These are phyloP conservation scores for Salix brachista DNA, from an alignment of 345 rosid genomes.

Conservation along the genomic window DNA sequence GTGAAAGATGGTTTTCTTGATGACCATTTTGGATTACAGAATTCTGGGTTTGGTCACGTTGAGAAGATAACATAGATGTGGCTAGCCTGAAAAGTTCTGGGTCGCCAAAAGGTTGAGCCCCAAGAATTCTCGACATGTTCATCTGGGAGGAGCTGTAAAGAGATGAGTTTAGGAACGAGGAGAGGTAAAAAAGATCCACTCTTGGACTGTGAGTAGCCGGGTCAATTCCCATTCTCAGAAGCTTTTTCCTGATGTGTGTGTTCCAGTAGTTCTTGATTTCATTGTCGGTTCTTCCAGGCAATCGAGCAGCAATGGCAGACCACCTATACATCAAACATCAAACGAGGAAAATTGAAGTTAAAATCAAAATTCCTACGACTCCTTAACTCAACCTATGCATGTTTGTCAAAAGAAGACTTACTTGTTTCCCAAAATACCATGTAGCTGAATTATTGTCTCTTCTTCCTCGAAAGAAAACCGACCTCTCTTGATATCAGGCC, in stretches of 20 bases:
- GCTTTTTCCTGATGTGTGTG: slow-evolving; percentile 26
- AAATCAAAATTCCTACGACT: neutral
- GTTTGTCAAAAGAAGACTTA: neutral
- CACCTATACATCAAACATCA: slow-evolving; percentile 2
- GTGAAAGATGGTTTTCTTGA: slow-evolving; percentile 33
- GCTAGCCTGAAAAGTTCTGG: slow-evolving; percentile 44
- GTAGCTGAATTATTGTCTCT: slow-evolving; percentile 27
- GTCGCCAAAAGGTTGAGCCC: slow-evolving; percentile 8
- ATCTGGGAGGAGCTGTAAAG: slow-evolving; percentile 11
- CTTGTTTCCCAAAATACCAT: slow-evolving; percentile 26
- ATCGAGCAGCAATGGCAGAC: slow-evolving; percentile 29
- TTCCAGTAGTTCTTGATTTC: slow-evolving; percentile 33
- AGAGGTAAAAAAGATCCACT: slow-evolving; percentile 23
- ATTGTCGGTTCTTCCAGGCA: slow-evolving; percentile 27
- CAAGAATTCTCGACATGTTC: slow-evolving; percentile 13
- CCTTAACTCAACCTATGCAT: neutral
- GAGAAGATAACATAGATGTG: slow-evolving; percentile 35
- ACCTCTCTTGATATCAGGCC: slow-evolving; percentile 32
- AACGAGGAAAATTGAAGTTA: neutral
- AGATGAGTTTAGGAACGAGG: slow-evolving; percentile 16
- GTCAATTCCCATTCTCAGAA: slow-evolving; percentile 26
- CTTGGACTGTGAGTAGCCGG: slow-evolving; percentile 28
- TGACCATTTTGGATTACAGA: slow-evolving; percentile 20
- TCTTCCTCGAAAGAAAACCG: slow-evolving; percentile 30
- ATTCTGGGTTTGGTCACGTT: slow-evolving; percentile 18